Evolutionary conservation across 116 monocot genomes (phyloP).

Genomic region (Cymodocea nodosa): DNA sequence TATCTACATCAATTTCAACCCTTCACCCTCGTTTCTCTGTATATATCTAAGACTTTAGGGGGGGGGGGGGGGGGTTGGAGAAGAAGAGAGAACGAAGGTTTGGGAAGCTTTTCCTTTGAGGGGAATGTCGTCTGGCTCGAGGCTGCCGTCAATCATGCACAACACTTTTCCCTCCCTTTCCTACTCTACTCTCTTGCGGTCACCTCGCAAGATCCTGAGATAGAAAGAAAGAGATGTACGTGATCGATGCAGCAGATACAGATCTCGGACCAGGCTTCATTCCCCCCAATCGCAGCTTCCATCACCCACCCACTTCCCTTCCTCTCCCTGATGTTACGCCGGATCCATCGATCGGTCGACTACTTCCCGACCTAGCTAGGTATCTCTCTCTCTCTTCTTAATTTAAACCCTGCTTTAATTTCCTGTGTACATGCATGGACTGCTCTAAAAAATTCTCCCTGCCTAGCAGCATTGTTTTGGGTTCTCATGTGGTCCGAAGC

Average conservation of each 20-base stretch:
- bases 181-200: too few species aligned
- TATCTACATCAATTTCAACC: too few species aligned
- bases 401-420: too few species aligned
- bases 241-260: background rate
- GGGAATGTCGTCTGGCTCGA: constrained; percentile 33
- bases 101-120: constrained; percentile 18
- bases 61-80: background rate
- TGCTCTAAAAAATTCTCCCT: too few species aligned
- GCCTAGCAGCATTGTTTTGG: too few species aligned
- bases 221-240: too few species aligned
- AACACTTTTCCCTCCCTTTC: background rate
- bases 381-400: background rate
- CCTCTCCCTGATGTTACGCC: background rate
- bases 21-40: too few species aligned
- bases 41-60: too few species aligned
- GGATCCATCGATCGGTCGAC: background rate
- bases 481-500: background rate
- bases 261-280: constrained; percentile 99
- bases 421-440: too few species aligned
- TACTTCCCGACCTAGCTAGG: too few species aligned
- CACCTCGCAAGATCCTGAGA: too few species aligned
- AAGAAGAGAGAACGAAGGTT: background rate
- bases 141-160: background rate
- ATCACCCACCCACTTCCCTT: background rate
- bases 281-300: constrained; percentile 57